These are phyloP conservation scores for Beauveria asiatica DNA, from an alignment of 2,329 filamentous ascomycete species.

Conservation along the genomic window DNA sequence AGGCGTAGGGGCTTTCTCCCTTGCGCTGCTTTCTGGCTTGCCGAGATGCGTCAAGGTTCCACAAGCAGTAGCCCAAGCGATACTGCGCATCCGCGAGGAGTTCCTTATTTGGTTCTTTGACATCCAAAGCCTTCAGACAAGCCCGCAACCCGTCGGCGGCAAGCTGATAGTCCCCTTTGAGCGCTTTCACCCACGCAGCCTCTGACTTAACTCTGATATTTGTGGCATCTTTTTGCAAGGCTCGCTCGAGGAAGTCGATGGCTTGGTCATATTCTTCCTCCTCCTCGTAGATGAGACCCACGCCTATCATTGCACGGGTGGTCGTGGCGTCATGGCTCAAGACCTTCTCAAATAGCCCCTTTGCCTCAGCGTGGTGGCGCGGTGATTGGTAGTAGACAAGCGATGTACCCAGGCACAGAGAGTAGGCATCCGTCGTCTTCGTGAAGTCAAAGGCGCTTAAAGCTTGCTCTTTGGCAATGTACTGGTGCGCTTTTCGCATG, in stretches of 20 bases:
- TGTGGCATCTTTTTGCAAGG: conserved; percentile 59
- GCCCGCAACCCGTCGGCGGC: conserved; percentile 63
- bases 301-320: conserved; percentile 75
- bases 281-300: conserved; percentile 87
- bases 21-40: conserved; percentile 69
- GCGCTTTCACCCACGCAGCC: conserved; percentile 83
- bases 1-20: conserved; percentile 62
- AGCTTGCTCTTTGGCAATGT: conserved; percentile 49
- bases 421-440: conserved; percentile 66
- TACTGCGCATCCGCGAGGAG: conserved; percentile 82
- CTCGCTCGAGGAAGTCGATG: conserved; percentile 69
- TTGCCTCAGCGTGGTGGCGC: conserved; percentile 81
- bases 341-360: conserved; percentile 74
- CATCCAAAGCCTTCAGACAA: conserved; percentile 57
- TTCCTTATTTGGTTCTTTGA: conserved; percentile 52
- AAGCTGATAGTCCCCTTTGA: conserved; percentile 64
- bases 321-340: conserved; percentile 66
- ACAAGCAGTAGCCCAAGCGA: conserved; percentile 77
- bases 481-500: conserved; percentile 63
- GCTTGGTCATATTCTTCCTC: conserved; percentile 82
- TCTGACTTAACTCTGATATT: conserved; percentile 80
- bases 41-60: conserved; percentile 70
- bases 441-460: conserved; percentile 62
- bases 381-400: conserved; percentile 86
- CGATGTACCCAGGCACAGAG: conserved; percentile 73